These are phyloP conservation scores for Bremia lactucae DNA, from an alignment of 352 stramenopile species.

Conservation along the genomic window DNA sequence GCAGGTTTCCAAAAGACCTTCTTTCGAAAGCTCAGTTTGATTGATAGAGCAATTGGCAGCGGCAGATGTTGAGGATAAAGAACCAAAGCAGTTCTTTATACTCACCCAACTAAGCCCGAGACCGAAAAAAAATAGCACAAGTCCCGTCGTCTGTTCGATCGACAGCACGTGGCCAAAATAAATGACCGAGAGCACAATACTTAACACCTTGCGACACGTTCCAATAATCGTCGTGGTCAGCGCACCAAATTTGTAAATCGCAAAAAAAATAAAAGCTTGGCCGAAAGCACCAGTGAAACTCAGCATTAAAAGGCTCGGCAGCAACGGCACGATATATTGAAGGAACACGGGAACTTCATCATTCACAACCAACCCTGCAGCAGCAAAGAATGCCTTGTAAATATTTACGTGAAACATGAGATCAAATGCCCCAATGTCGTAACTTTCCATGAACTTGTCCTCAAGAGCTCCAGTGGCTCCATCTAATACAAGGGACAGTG, in stretches of 20 bases:
- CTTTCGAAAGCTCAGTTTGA: slow-evolving; percentile 30
- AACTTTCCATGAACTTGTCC: slow-evolving; percentile 74
- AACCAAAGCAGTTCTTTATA: slow-evolving; percentile 39
- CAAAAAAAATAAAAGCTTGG: slow-evolving; percentile 83
- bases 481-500: slow-evolving; percentile 71
- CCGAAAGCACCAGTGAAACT: slow-evolving; percentile 67
- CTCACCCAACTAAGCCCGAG: slow-evolving; percentile 77
- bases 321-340: slow-evolving; percentile 42
- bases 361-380: slow-evolving; percentile 56
- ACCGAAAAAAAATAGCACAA: slow-evolving; percentile 52
- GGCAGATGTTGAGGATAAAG: slow-evolving; percentile 17
- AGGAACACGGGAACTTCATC: slow-evolving; percentile 54
- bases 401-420: slow-evolving; percentile 85
- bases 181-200: slow-evolving; percentile 76
- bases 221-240: slow-evolving; percentile 80
- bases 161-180: slow-evolving; percentile 72
- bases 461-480: slow-evolving; percentile 69
- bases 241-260: slow-evolving; percentile 78
- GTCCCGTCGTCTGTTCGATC: slow-evolving; percentile 48
- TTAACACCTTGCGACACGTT: slow-evolving; percentile 79
- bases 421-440: slow-evolving; percentile 75
- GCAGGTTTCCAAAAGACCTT: slow-evolving; percentile 46
- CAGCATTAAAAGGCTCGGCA: slow-evolving; percentile 57
- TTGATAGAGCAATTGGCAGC: slow-evolving; percentile 4
- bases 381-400: slow-evolving; percentile 70